Percentiles rank a stretch among this genome's conserved stretches.
These are phyloP conservation scores for Phaeosphaeria sp. DNA, from an alignment of 2,329 filamentous ascomycete genomes.

Conservation along the genomic window DNA sequence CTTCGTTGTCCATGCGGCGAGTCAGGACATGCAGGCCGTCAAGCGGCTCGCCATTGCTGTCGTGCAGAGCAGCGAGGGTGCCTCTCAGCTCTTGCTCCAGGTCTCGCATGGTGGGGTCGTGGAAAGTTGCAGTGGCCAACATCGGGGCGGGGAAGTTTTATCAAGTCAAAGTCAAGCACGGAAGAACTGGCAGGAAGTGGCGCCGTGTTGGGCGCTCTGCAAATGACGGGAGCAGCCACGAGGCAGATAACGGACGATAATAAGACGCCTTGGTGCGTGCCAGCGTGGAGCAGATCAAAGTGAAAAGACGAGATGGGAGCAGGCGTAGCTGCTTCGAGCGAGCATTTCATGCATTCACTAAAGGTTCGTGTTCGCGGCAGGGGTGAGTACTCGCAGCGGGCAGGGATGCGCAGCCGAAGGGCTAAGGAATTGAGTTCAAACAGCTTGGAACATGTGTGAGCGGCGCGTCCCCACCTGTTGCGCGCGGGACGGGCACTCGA, in stretches of 20 bases:
- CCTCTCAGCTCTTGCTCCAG: conserved; percentile 32
- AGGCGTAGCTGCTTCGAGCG: conserved; percentile 22
- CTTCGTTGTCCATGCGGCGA: conserved; percentile 42
- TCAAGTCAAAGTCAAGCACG: conserved; percentile 7
- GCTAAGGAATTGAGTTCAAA: conserved; percentile 29
- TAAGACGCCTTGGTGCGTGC: conserved; percentile 8
- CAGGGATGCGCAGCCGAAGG: conserved; percentile 28
- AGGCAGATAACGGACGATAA: conserved; percentile 7
- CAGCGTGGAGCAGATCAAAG: conserved; percentile 1
- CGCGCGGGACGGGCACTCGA: neutral
- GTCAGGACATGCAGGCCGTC: conserved; percentile 42
- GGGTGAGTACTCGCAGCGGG: conserved; percentile 8
- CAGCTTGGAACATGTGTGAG: conserved; percentile 8
- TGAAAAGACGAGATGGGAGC: conserved; percentile 6
- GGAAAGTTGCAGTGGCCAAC: conserved; percentile 22
- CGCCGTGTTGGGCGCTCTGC: conserved; percentile 14
- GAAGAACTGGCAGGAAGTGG: conserved; percentile 3
- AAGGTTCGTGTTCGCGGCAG: conserved; percentile 15
- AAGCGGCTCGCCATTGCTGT: conserved; percentile 24
- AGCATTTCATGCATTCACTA: conserved; percentile 26
- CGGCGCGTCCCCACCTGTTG: conserved; percentile 6
- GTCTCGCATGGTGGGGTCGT: conserved; percentile 23
- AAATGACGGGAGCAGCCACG: conserved; percentile 10
- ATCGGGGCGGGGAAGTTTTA: conserved; percentile 13
- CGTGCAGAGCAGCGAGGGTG: conserved; percentile 21